Percentiles rank a stretch among this genome's conserved stretches.
Conservation (phyloP, 2,329 filamentous ascomycete genomes). For the Trichoderma aggressivum region DNA sequence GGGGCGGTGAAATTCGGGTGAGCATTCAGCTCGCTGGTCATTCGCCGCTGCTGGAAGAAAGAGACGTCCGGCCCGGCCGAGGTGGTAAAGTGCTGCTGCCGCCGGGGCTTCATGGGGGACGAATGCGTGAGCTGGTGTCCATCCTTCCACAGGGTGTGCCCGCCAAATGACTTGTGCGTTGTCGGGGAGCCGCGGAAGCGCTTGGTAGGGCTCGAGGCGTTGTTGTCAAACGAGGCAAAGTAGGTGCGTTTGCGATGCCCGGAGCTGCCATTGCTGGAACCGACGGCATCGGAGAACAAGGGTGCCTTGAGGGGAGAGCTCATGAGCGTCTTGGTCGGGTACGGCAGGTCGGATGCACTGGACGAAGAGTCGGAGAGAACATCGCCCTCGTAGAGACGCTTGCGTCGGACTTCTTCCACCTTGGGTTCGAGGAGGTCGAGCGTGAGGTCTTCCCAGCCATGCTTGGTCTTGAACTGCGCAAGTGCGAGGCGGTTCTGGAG, state of each 20-base stretch:
- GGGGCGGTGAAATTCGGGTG: constrained; percentile 59
- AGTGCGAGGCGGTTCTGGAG: constrained; percentile 92
- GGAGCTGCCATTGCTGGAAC: constrained; percentile 64
- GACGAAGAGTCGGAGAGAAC: constrained; percentile 84
- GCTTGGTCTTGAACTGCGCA: constrained; percentile 95
- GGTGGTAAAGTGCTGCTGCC: constrained; percentile 71
- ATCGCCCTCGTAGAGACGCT: constrained; percentile 67
- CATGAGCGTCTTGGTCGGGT: constrained; percentile 65
- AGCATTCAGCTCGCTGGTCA: constrained; percentile 58
- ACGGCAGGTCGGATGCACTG: constrained; percentile 73
- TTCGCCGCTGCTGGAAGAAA: constrained; percentile 69
- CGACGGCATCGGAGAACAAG: constrained; percentile 79
- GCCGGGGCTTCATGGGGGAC: constrained; percentile 76
- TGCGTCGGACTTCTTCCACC: constrained; percentile 73
- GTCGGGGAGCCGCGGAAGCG: constrained; percentile 64
- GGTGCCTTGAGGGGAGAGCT: constrained; percentile 82
- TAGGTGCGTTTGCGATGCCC: constrained; percentile 64
- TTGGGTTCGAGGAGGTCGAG: constrained; percentile 83
- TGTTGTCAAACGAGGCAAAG: constrained; percentile 55
- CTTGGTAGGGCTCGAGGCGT: constrained; percentile 59
- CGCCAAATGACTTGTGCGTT: constrained; percentile 54
- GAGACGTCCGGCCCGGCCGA: constrained; percentile 69
- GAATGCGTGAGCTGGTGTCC: constrained; percentile 72
- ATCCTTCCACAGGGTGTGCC: constrained; percentile 69
- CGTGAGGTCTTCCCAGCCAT: constrained; percentile 89